Evolutionary conservation across 345 rosid genomes (phyloP).

Genomic region (Reutealis trisperma): DNA sequence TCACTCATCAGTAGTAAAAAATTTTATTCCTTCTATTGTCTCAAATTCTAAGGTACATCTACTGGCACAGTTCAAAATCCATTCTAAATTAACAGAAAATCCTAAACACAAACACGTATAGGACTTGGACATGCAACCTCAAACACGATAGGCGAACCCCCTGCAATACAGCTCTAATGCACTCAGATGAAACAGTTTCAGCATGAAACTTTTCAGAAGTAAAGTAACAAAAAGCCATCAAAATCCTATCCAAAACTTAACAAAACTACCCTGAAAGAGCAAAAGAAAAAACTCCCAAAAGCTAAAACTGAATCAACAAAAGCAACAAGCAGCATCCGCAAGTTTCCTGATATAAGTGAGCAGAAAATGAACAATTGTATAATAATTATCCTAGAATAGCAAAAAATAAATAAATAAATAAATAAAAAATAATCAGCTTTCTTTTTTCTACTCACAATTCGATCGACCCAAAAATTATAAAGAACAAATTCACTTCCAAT

Average conservation of each 20-base stretch:
- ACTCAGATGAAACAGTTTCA: background rate
- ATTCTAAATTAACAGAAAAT: background rate
- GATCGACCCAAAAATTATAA: background rate
- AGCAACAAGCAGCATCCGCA: background rate
- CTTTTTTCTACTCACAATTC: too few relatives aligned
- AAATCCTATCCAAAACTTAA: background rate
- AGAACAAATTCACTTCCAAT: background rate
- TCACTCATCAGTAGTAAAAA: background rate
- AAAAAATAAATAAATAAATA: too few relatives aligned
- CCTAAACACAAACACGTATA: background rate
- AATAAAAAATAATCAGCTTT: background rate
- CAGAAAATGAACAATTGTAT: background rate
- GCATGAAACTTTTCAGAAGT: background rate
- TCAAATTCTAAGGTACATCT: background rate
- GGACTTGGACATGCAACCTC: background rate
- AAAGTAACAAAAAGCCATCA: background rate
- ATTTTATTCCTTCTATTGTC: background rate
- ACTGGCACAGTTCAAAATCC: background rate
- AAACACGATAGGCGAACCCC: background rate
- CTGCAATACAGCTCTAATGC: background rate
- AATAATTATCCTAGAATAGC: background rate
- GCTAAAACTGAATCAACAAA: background rate
- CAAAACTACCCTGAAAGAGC: background rate
- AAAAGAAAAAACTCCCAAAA: background rate
- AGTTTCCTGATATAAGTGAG: background rate